Percentiles rank a stretch among this genome's conserved stretches.
phyloP scores from a whole-genome alignment of 352 stramenopile genomes.

The Phytophthora pini region DNA sequence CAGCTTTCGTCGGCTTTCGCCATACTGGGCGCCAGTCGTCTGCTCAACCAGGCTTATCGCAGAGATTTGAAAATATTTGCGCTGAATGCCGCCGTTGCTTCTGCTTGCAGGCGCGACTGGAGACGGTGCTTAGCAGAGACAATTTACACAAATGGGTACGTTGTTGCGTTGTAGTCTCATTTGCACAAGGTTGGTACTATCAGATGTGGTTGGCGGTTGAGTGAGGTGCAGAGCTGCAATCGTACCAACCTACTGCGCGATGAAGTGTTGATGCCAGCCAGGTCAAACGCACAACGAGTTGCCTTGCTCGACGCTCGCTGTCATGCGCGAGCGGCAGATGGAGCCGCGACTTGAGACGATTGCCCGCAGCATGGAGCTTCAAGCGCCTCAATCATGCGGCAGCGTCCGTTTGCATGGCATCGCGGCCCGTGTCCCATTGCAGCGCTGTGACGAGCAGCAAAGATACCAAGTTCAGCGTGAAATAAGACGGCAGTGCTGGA shows the following conservation, averaged over 20 bases:
- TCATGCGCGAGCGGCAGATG: conserved; percentile 13
- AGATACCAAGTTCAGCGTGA: conserved; percentile 10
- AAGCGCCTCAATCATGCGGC: conserved; percentile 14
- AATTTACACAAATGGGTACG: conserved; percentile 21
- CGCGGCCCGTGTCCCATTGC: conserved; percentile 8
- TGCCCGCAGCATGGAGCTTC: conserved; percentile 15
- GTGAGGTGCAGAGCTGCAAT: not conserved
- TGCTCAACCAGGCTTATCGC: conserved; percentile 2
- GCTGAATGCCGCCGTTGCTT: conserved; percentile 17
- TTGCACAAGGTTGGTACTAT: conserved; percentile 11
- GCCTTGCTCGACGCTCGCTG: conserved; percentile 5
- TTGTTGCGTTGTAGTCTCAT: conserved; percentile 22
- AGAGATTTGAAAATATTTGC: conserved; percentile 33
- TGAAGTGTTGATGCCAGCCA: conserved; percentile 15
- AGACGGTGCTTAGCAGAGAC: conserved; percentile 32
- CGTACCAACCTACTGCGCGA: not conserved
- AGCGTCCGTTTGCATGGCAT: conserved; percentile 22
- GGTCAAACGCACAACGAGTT: conserved; percentile 21
- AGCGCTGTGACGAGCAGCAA: conserved; percentile 2
- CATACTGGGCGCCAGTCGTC: conserved; percentile 13
- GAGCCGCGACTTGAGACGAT: conserved; percentile 20
- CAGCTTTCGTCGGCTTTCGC: conserved; percentile 4
- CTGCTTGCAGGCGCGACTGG: conserved; percentile 21
- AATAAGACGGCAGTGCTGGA: conserved; percentile 7
- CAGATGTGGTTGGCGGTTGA: not conserved